These are phyloP conservation scores for Urostyla sp. DNA, from an alignment of 73 alveolate species.

Conservation along the genomic window DNA sequence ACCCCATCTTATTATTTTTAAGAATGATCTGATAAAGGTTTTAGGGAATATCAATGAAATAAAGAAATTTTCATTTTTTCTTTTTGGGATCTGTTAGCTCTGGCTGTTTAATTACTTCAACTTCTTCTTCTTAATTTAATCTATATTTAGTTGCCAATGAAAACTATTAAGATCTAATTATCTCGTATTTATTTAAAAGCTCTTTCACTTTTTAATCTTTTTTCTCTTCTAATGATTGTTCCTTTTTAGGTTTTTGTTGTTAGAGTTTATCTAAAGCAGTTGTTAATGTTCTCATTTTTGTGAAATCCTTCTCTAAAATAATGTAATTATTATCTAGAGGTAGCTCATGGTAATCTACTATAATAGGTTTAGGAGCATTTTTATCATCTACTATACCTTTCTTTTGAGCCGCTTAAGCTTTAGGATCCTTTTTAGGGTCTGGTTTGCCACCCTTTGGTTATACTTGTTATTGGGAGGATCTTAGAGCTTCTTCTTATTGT, in stretches of 20 bases:
- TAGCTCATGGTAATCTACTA: conserved; percentile 42
- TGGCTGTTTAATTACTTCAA: conserved; percentile 53
- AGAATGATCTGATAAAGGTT: too few species aligned
- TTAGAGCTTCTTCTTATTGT: conserved; percentile 29
- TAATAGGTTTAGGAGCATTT: conserved; percentile 46
- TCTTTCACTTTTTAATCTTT: conserved; percentile 37
- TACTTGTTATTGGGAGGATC: background rate
- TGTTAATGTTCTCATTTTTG: conserved; percentile 22
- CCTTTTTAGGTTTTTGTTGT: conserved; percentile 29
- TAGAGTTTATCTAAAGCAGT: background rate
- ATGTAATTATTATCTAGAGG: background rate
- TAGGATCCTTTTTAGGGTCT: conserved; percentile 60
- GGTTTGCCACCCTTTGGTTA: conserved; percentile 34
- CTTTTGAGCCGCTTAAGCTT: conserved; percentile 47
- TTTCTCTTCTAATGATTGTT: conserved; percentile 50
- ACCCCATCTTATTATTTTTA: too few species aligned
- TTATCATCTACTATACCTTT: conserved; percentile 52
- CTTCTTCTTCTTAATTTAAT: conserved; percentile 47
- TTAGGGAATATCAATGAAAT: background rate
- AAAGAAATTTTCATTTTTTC: conserved; percentile 27
- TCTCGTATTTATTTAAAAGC: conserved; percentile 4
- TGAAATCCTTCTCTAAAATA: conserved; percentile 30
- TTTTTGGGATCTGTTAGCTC: conserved; percentile 61
- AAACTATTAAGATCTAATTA: conserved; percentile 15
- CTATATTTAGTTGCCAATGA: conserved; percentile 9